These are phyloP conservation scores for Populus alba DNA, from an alignment of 345 rosid species.

Conservation along the genomic window DNA sequence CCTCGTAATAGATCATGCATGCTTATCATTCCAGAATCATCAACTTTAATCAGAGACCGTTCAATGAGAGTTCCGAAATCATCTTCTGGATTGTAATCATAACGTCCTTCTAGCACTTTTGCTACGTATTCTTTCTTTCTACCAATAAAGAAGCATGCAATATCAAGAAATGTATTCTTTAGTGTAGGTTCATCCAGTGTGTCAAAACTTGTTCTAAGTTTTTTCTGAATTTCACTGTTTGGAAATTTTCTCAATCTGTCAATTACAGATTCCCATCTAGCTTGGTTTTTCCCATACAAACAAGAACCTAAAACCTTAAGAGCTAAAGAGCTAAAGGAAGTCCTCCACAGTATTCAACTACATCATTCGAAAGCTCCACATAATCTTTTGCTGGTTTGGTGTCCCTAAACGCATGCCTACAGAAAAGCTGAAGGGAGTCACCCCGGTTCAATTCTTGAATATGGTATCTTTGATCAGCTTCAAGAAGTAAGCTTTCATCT, in stretches of 20 bases:
- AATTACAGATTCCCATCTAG: no score
- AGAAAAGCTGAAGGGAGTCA: neutral
- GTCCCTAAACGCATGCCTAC: slow-evolving; percentile 8
- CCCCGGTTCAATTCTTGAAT: neutral
- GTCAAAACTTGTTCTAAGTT: neutral
- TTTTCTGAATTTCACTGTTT: no score
- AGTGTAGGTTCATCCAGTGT: neutral
- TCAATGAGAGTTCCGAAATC: neutral
- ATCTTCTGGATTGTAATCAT: neutral
- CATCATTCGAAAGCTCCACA: no score
- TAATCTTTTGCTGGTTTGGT: no score
- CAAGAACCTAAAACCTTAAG: no score
- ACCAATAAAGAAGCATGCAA: neutral
- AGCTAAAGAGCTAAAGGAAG: no score
- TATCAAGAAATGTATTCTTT: neutral
- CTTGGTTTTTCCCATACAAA: no score
- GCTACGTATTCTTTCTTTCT: neutral
- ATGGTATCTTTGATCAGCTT: neutral
- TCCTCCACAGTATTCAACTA: no score
- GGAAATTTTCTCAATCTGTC: no score
- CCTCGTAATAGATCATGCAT: no score
- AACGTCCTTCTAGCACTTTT: neutral
- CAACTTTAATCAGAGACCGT: neutral
- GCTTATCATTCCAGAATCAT: no score
- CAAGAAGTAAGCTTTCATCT: neutral